Percentiles rank a stretch among this genome's conserved stretches.
phyloP scores from a whole-genome alignment of 345 rosid species.

The Carallia pectinifolia region DNA sequence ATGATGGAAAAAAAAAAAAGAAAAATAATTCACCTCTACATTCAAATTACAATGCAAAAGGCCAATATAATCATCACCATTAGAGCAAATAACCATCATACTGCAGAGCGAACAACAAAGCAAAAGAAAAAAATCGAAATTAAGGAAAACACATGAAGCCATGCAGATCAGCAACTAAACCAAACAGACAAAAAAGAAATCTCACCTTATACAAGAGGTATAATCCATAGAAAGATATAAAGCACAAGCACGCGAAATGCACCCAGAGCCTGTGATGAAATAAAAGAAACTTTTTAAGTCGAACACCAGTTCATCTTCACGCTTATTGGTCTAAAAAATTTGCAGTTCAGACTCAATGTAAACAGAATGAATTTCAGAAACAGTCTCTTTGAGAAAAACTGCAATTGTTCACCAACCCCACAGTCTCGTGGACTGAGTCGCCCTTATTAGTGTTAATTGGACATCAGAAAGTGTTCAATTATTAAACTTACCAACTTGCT shows the following conservation, averaged over 20 bases:
- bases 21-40: slow-evolving; percentile 17
- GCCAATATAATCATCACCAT: slow-evolving; percentile 13
- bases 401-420: too few relatives aligned
- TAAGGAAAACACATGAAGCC: background rate
- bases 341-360: too few relatives aligned
- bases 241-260: slow-evolving; percentile 79
- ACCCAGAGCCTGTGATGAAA: slow-evolving; percentile 73
- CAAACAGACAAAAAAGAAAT: background rate
- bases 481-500: too few relatives aligned
- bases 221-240: slow-evolving; percentile 69
- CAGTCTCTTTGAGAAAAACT: too few relatives aligned
- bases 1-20: slow-evolving; percentile 17
- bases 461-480: too few relatives aligned
- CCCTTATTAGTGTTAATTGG: too few relatives aligned
- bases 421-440: too few relatives aligned
- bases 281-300: slow-evolving; percentile 1
- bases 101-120: background rate
- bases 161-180: background rate
- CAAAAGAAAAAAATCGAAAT: background rate
- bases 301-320: background rate
- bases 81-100: slow-evolving; percentile 8
- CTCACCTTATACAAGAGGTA: slow-evolving; percentile 67
- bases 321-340: too few relatives aligned
- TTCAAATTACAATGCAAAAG: slow-evolving; percentile 19
- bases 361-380: too few relatives aligned